Evolutionary conservation across 768 basidiomycete species (phyloP).

Genomic region (Leccinum boreale): DNA sequence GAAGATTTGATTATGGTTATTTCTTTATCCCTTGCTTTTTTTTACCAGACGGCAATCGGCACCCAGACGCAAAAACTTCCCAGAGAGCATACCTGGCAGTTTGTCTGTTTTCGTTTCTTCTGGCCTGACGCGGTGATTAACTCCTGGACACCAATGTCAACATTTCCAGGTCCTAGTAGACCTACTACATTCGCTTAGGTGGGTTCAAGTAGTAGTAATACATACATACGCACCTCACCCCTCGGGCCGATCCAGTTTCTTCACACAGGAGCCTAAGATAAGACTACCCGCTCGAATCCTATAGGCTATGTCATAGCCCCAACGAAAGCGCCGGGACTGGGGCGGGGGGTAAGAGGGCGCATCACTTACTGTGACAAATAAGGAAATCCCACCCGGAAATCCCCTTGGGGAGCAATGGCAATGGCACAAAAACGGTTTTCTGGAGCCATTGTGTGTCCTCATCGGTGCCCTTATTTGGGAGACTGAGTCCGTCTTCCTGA

Average conservation of each 20-base stretch:
- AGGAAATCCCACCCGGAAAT: not conserved
- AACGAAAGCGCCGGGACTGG: not conserved
- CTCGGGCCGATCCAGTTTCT: not conserved
- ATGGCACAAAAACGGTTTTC: not conserved
- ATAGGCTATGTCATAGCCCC: not conserved
- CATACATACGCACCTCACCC: not conserved
- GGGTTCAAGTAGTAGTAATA: not conserved
- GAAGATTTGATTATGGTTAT: not conserved
- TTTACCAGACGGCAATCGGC: not conserved
- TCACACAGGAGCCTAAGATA: not conserved
- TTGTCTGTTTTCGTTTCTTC: not conserved
- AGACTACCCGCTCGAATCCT: not conserved
- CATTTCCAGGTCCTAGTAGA: not conserved
- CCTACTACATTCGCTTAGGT: not conserved
- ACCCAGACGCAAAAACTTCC: not conserved
- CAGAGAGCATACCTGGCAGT: not conserved
- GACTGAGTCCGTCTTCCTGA: not conserved
- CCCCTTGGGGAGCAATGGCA: not conserved
- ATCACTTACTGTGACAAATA: not conserved
- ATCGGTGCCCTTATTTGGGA: not conserved
- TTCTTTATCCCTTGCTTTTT: not conserved
- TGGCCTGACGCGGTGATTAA: not conserved
- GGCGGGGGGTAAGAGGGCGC: not conserved
- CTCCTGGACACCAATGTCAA: not conserved
- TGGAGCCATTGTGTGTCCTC: not conserved